Percentiles rank a stretch among this genome's conserved stretches.
phyloP scores from a whole-genome alignment of 139 green algal genomes.

The Auxenochlorella pyrenoidosa region DNA sequence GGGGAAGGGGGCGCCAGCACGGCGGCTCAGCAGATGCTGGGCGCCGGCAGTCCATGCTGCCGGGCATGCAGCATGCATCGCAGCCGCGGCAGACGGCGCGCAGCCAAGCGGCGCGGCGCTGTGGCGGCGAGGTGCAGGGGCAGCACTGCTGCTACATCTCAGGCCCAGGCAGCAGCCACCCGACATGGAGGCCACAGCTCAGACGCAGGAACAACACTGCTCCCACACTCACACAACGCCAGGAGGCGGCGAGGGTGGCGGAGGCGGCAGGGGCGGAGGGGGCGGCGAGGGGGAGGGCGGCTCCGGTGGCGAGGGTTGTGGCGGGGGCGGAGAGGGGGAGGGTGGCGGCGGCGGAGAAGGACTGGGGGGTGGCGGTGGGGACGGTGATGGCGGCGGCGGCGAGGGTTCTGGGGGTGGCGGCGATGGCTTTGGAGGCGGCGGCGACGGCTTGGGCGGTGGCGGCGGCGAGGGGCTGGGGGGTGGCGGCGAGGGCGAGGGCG shows the following conservation, averaged over 20 bases:
- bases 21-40: too few species aligned
- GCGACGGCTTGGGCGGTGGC: neutral
- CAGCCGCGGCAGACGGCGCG: too few species aligned
- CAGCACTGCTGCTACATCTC: too few species aligned
- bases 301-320: neutral
- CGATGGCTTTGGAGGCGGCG: neutral
- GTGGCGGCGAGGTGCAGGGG: too few species aligned
- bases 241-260: neutral
- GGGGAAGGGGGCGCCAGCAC: too few species aligned
- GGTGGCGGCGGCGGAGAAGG: neutral
- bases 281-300: neutral
- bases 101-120: too few species aligned
- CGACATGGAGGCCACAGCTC: too few species aligned
- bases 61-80: too few species aligned
- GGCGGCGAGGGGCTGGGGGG: neutral
- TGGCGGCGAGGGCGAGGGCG: neutral
- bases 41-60: too few species aligned
- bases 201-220: too few species aligned
- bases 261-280: neutral
- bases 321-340: neutral
- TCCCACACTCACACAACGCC: too few species aligned
- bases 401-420: neutral
- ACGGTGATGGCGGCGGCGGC: neutral
- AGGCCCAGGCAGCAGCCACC: too few species aligned
- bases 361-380: neutral